Conservation (phyloP, 352 stramenopile species). For the Phytophthora tentaculata region DNA sequence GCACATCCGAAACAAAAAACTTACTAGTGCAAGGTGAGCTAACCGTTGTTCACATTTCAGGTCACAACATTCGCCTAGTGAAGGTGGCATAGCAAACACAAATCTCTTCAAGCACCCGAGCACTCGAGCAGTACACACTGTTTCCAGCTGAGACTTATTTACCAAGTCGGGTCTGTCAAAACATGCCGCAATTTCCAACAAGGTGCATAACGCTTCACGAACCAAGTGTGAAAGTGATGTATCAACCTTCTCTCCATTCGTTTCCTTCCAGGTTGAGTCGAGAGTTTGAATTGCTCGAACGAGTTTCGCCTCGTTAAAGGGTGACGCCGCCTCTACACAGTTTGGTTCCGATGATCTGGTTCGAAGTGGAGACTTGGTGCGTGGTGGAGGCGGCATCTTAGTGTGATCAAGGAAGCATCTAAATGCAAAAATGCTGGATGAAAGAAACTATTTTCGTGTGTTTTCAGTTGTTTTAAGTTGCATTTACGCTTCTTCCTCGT, state of each 20-base stretch:
- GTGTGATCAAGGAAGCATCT: background rate
- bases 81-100: constrained; percentile 8
- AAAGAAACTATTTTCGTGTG: constrained; percentile 26
- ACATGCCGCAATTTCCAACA: constrained; percentile 38
- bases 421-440: background rate
- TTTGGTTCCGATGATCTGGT: background rate
- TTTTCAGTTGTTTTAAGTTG: too few species aligned
- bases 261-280: constrained; percentile 35
- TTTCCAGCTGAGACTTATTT: constrained; percentile 33
- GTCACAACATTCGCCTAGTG: constrained; percentile 30
- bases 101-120: constrained; percentile 50
- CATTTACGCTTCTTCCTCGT: constrained; percentile 64
- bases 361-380: background rate
- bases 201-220: constrained; percentile 34
- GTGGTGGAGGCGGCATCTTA: constrained; percentile 19
- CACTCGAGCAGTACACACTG: constrained; percentile 41
- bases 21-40: constrained; percentile 32
- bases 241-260: background rate
- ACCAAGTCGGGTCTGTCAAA: constrained; percentile 22
- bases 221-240: constrained; percentile 18
- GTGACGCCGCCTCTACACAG: too few species aligned
- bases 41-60: constrained; percentile 36
- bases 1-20: constrained; percentile 52
- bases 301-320: constrained; percentile 40
- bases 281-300: constrained; percentile 52